Evolutionary conservation across 2,329 filamentous ascomycete species (phyloP).

Genomic region (Cladosporium sp.): DNA sequence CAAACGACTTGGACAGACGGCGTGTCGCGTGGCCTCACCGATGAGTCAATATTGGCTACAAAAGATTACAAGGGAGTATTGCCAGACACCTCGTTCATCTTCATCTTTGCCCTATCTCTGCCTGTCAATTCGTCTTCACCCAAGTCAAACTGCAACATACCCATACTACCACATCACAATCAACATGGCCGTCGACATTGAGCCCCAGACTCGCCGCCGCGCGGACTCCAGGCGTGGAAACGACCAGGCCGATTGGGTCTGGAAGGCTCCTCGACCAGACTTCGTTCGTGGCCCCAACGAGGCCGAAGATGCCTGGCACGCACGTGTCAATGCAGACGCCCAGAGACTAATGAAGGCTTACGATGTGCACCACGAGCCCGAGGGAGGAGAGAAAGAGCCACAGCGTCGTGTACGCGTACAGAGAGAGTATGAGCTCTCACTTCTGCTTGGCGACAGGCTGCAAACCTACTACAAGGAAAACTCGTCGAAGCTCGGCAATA

Average conservation of each 20-base stretch:
- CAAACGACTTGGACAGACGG: not conserved
- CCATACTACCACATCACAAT: not conserved
- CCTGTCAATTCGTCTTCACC: not conserved
- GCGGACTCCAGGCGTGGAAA: conserved; percentile 3
- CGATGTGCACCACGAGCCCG: conserved; percentile 1
- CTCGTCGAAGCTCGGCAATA: conserved; percentile 2
- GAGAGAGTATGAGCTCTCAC: not conserved
- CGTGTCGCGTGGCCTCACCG: conserved; percentile 5
- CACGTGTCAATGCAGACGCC: conserved; percentile 1
- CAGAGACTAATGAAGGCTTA: conserved; percentile 6
- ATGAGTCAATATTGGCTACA: conserved; percentile 1
- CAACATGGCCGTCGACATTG: conserved; percentile 6
- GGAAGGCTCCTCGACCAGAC: not conserved
- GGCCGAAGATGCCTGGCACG: not conserved
- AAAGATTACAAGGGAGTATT: not conserved
- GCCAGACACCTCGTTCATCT: not conserved
- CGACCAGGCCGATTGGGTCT: conserved; percentile 6
- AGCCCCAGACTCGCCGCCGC: conserved; percentile 4
- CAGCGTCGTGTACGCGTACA: conserved; percentile 1
- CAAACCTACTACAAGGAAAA: conserved; percentile 7
- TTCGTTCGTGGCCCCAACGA: conserved; percentile 1
- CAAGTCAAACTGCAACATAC: not conserved
- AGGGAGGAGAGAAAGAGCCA: conserved; percentile 5
- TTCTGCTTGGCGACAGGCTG: not conserved
- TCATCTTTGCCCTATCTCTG: not conserved